Evolutionary conservation across 2,329 filamentous ascomycete genomes (phyloP), one percentile per base, ranked within the genome.

Genomic region (Emydomyces testavorans): DNA sequence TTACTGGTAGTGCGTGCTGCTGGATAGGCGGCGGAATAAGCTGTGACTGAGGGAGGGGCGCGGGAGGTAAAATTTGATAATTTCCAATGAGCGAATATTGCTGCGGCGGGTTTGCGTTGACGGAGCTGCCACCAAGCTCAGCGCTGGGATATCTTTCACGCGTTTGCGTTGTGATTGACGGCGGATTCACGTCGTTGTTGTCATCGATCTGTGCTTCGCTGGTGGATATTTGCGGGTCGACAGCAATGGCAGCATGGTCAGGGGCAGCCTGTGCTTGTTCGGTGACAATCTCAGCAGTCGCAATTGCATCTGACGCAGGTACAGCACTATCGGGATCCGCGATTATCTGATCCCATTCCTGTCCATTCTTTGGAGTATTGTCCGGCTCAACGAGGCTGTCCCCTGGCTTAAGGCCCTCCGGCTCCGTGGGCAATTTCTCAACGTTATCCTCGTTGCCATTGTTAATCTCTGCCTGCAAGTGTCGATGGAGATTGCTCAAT

Each of bases 291-390:
- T 20, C 36, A 40, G 35, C 20, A 20, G 11, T 39, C n/a, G 24
- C 36, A 26, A 47, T 34, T 11, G 26, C 36, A 20, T 40, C 45
- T 5, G 37, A 15, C 7, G 28, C 20, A n/a, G 45, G 20, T 18
- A 23, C 36, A 21, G 16, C 13, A 16, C 23, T 32, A 16, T 6
- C 44, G 16, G 36, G 26, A 40, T 47, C 45, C 7, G 29, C 29
- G 36, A 47, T 40, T 2, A 47, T 40, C 24, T 26, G 35, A 39
- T 40, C 45, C 45, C 45, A 47, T 39, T 24, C 45, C 21, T 39
- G 26, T 36, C 28, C 45, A 11, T 29, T 36, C 26, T 47, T 47
- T 5, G 35, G n/a, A 7, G 21, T 18, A 18, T 11, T 10, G 11
- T n/a, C 24, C 4, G 15, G 26, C 35, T n/a, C 20, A 11, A 6